Conservation (phyloP, 495 filamentous ascomycete genomes). For the Apiosordaria backusii region DNA sequence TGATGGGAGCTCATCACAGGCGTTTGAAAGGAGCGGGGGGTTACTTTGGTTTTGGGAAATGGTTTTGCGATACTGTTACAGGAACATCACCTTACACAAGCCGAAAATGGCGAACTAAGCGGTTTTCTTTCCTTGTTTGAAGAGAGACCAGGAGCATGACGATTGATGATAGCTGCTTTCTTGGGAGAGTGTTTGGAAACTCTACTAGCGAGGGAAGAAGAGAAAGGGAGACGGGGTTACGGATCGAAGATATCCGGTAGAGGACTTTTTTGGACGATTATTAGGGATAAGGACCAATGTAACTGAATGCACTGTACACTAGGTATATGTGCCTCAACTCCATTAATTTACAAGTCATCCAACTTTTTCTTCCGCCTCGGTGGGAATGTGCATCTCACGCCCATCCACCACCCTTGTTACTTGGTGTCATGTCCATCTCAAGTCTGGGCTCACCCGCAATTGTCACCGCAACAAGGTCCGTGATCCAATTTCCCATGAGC, state of each 20-base stretch:
- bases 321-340: constrained; percentile 12
- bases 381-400: background rate
- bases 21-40: background rate
- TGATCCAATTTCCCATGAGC: no score
- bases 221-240: background rate
- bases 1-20: background rate
- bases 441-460: no score
- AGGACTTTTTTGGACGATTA: background rate
- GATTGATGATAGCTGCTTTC: background rate
- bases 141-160: background rate
- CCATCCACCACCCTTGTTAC: no score
- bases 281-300: background rate
- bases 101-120: background rate
- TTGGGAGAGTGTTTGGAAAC: background rate
- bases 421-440: no score
- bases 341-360: constrained; percentile 5
- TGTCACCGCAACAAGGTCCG: no score
- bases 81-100: background rate
- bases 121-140: background rate
- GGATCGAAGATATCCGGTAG: background rate
- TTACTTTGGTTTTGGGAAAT: background rate
- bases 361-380: background rate
- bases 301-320: constrained; percentile 9
- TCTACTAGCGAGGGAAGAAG: background rate
- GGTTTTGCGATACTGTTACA: background rate